Conservation (phyloP, 1,284 basidiomycete genomes). For the Ustilago lituana region DNA sequence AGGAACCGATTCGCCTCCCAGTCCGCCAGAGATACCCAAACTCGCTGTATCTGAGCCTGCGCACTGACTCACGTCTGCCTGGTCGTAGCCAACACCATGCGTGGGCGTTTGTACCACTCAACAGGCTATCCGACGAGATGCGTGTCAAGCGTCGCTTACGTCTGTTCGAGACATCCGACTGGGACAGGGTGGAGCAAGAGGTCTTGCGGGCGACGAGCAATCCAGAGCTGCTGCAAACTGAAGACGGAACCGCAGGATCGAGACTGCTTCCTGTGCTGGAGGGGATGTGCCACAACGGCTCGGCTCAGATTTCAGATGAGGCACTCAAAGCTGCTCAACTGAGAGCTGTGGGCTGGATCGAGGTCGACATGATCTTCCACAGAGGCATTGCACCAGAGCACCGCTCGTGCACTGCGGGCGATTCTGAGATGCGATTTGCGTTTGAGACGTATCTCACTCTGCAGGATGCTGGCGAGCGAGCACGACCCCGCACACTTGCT, state of each 20-base stretch:
- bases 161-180: conserved; percentile 46
- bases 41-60: conserved; percentile 48
- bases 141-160: conserved; percentile 34
- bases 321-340: conserved; percentile 25
- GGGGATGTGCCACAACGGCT: conserved; percentile 36
- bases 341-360: conserved; percentile 49
- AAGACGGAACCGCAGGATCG: conserved; percentile 3
- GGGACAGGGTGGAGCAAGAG: conserved; percentile 53
- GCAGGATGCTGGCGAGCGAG: conserved; percentile 49
- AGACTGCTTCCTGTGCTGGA: conserved; percentile 48
- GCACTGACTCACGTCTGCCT: conserved; percentile 53
- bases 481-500: conserved; percentile 28
- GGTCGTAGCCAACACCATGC: conserved; percentile 51
- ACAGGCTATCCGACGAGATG: conserved; percentile 49
- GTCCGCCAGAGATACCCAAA: conserved; percentile 49
- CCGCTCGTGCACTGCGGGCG: conserved; percentile 45
- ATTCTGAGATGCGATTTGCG: conserved; percentile 56
- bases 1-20: conserved; percentile 36
- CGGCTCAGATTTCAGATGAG: conserved; percentile 25
- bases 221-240: conserved; percentile 27
- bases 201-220: conserved; percentile 44
- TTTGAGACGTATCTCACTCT: conserved; percentile 53
- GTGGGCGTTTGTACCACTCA: conserved; percentile 49
- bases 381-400: conserved; percentile 55
- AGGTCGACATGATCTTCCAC: conserved; percentile 55